Evolutionary conservation across 176 grass and related monocot genomes (phyloP).

Genomic region (Musa itinerans): DNA sequence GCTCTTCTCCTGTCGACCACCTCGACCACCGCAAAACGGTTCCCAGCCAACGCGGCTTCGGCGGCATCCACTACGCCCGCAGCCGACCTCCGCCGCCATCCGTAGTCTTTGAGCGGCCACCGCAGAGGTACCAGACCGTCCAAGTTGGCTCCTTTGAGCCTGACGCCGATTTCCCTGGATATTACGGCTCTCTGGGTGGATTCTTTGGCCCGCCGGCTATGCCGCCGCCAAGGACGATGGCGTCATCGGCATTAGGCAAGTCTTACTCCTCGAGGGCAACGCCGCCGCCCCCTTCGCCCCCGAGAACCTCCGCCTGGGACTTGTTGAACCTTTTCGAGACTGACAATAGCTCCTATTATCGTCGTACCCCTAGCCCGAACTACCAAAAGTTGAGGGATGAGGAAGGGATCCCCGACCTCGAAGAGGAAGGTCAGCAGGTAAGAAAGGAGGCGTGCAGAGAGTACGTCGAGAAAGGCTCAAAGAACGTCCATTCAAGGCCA

Average conservation of each 20-base stretch:
- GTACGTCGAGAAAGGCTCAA: constrained; percentile 18
- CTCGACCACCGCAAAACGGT: constrained; percentile 2
- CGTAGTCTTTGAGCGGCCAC: constrained; percentile 41
- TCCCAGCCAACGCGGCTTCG: constrained; percentile 17
- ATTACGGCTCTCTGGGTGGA: neutral
- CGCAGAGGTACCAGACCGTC: constrained; percentile 24
- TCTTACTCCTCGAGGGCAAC: neutral
- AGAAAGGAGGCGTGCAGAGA: constrained; percentile 30
- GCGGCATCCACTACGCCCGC: constrained; percentile 47
- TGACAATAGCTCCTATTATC: constrained; percentile 34
- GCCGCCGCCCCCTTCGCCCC: constrained; percentile 49
- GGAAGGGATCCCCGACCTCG: constrained; percentile 92
- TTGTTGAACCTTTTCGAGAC: constrained; percentile 69
- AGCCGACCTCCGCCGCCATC: constrained; percentile 44
- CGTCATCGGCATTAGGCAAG: neutral
- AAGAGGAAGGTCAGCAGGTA: constrained; percentile 42
- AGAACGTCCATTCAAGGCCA: constrained; percentile 15
- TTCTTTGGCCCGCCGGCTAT: constrained; percentile 1
- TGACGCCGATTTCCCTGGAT: neutral
- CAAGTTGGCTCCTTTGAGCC: constrained; percentile 28
- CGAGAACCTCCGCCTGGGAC: constrained; percentile 64
- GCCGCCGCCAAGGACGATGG: neutral
- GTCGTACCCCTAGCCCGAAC: constrained; percentile 67
- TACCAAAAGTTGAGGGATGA: constrained; percentile 85
- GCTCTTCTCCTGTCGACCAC: constrained; percentile 18